Base-by-base conservation (phyloP, 2,329 filamentous ascomycete species). In the Fusarium goolgardi region DNA sequence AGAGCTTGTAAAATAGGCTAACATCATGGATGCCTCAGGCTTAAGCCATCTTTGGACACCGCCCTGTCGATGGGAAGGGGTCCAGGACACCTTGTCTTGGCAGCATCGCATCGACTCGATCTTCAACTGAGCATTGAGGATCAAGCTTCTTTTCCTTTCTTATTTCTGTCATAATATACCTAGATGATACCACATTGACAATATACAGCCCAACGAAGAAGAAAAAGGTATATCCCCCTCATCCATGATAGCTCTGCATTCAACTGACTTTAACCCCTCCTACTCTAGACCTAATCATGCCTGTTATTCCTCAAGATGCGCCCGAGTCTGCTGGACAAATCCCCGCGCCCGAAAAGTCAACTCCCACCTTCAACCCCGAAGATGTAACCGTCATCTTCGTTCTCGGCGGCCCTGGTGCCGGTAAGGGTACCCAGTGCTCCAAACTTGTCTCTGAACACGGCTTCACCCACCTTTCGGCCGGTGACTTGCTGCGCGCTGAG, bases 361-460 rank as follows among this genome's bases (percentile, higher is more conserved):
- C 78, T 34, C 91, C 94, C 6, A 88, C 88, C 75, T 97, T 97
- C 86, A 90, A 88, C 60, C 82, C 90, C 50, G 76, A 88, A 58
- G 85, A 94, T 62, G 92, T 96, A 32, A 96, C 93, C n/a, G 94
- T 98, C 61, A 83, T 99, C 79, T 98, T 97, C 83, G 93, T 98
- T 67, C 93, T 99, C 65, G 95, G 95, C 79, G 96, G 96, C 4
- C 96, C 96, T 16, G 96, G 96, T 69, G 93, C 94, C 67, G 96
- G 96, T 75, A 99, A 99, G 80, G 96, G 96, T 74, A 99, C 96
- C 4, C 95, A 99, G 81, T 98, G 95, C 84, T 87, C 89, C 71
- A 92, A 92, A 70, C 90, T 99, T 34, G 95, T 97, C 51, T 83
- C 87, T 45, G 89, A 96, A 79, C 96, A 97, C 79, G 90, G 90